Evolutionary conservation across 2,329 filamentous ascomycete genomes (phyloP).

Genomic region (Monilinia fructicola): DNA sequence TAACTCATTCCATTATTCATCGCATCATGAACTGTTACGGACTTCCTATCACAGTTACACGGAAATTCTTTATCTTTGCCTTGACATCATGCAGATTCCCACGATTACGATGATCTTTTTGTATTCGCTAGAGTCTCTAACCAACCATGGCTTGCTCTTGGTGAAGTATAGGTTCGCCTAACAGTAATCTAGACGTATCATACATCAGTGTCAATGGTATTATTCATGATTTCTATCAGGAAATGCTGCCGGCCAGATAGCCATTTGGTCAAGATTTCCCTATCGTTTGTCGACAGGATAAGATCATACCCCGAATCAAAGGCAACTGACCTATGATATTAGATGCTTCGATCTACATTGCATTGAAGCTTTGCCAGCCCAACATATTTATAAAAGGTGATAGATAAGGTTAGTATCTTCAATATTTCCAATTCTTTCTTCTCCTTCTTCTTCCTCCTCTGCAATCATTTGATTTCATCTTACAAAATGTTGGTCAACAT

Average conservation of each 20-base stretch:
- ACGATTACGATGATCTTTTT: background rate
- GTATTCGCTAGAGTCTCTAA: background rate
- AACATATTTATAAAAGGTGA: slow-evolving; percentile 10
- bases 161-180: slow-evolving; percentile 11
- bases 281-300: slow-evolving; percentile 15
- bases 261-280: slow-evolving; percentile 1
- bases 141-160: slow-evolving; percentile 11
- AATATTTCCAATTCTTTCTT: background rate
- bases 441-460: slow-evolving; percentile 1
- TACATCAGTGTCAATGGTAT: slow-evolving; percentile 11
- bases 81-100: slow-evolving; percentile 5
- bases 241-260: slow-evolving; percentile 15
- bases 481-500: slow-evolving; percentile 36
- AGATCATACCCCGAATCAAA: background rate
- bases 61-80: slow-evolving; percentile 9
- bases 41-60: slow-evolving; percentile 19
- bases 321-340: slow-evolving; percentile 18
- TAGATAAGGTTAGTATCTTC: background rate
- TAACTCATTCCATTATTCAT: background rate
- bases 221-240: slow-evolving; percentile 17
- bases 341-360: slow-evolving; percentile 1
- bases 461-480: slow-evolving; percentile 2
- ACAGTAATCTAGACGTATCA: slow-evolving; percentile 3
- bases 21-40: background rate
- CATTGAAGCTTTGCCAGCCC: slow-evolving; percentile 13